Base-by-base conservation (phyloP, 768 basidiomycete genomes). In the Tephrocybe sp. region DNA sequence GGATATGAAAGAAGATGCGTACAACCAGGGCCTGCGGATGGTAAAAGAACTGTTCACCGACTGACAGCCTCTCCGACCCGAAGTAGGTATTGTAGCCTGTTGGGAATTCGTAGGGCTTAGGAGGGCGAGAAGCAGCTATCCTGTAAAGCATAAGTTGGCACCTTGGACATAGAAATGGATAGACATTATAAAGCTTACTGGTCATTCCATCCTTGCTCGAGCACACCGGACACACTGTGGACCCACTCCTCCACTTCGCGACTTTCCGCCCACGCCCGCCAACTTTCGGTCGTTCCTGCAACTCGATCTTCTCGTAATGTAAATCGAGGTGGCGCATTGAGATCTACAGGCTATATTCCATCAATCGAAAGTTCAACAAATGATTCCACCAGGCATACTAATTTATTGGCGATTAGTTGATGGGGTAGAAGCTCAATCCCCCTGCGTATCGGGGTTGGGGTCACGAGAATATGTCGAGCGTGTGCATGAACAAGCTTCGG, bases 201-300 rank as follows among this genome's bases (percentile, higher is more conserved):
- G 33, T 95, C 93, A 59, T 92, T 92, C 87, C 90, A 95, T 9
- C 86, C 85, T 56, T 86, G 85, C 43, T 92, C 88, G 24, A 89
- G 73, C n/a, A 96, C 86, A 24, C 89, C 91, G 4, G 85, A 88
- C 28, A 91, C 84, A 58, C 85, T 85, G 66, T 95, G 93, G 52
- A 92, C 80, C 93, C 96, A 98, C 66, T 93, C 90, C 37, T 99
- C 96, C 1, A 95, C 85, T 62, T 98, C 93, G 36, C 81, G 77
- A 20, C 69, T 68, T 68, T 96, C 86, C 20, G 86, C 85, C 86
- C 92, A 96, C 20, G 68, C 62, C 43, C 79, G 80, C 90, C 95
- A 98, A 50, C 80, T 87, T 4, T 84, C 78, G 0, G 94, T 93
- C 0, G 91, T 93, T 9, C 79, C 79, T 1, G 78, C 57, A 10